Percentiles rank a stretch among this genome's conserved stretches.
phyloP scores from a whole-genome alignment of 1,284 basidiomycete genomes.

The Rhodotorula sp. region DNA sequence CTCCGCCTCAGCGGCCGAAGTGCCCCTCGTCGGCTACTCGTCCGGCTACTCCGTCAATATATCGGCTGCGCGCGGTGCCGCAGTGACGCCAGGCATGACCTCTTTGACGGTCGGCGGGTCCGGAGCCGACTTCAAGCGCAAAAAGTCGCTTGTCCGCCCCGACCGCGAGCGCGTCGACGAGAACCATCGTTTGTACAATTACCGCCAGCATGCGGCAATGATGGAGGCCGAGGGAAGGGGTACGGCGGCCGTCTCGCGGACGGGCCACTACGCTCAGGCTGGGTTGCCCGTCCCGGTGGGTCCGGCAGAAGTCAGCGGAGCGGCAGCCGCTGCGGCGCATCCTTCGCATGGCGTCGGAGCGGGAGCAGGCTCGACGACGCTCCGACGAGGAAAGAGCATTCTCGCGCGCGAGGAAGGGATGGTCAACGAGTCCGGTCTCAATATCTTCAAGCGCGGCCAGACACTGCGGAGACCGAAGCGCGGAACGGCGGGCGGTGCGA shows the following conservation, averaged over 20 bases:
- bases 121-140: conserved; percentile 49
- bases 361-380: conserved; percentile 4
- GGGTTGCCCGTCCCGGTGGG: conserved; percentile 32
- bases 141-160: conserved; percentile 89
- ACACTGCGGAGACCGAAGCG: conserved; percentile 67
- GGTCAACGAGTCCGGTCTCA: conserved; percentile 78
- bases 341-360: conserved; percentile 2
- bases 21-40: conserved; percentile 26
- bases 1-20: conserved; percentile 17
- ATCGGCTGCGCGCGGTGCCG: background rate
- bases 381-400: conserved; percentile 81
- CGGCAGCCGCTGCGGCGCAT: conserved; percentile 41
- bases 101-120: background rate
- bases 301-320: conserved; percentile 27
- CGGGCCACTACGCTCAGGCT: conserved; percentile 64
- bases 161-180: conserved; percentile 97
- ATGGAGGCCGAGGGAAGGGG: conserved; percentile 65
- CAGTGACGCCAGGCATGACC: background rate
- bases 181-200: conserved; percentile 91
- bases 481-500: conserved; percentile 52
- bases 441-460: conserved; percentile 76
- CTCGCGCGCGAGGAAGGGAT: conserved; percentile 71
- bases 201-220: conserved; percentile 82
- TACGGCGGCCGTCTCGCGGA: conserved; percentile 65
- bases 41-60: background rate